Percentiles rank a stretch among this genome's conserved stretches.
Evolutionary conservation across 1,139 yeast species (phyloP).

Genomic region (Yamadazyma membranifaciens): DNA sequence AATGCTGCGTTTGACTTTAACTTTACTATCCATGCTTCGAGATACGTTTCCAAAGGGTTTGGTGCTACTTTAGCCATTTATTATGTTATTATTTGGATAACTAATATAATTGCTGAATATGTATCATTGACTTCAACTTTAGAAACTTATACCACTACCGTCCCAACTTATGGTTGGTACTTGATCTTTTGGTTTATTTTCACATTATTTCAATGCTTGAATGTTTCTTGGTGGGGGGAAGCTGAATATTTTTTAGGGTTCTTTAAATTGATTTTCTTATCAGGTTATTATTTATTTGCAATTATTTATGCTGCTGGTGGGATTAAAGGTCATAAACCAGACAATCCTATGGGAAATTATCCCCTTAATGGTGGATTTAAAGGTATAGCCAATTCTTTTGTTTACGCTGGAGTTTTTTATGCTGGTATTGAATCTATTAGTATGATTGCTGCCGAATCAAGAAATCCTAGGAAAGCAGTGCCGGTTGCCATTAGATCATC

Average conservation of each 20-base stretch:
- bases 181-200: conserved; percentile 35
- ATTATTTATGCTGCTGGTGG: conserved; percentile 44
- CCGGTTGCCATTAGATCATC: conserved; percentile 58
- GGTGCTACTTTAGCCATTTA: conserved; percentile 47
- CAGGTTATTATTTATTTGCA: conserved; percentile 41
- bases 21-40: conserved; percentile 32
- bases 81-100: conserved; percentile 36
- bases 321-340: conserved; percentile 39
- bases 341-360: conserved; percentile 38
- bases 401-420: conserved; percentile 61
- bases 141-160: conserved; percentile 26
- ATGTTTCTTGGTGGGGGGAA: conserved; percentile 45
- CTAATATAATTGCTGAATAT: conserved; percentile 21
- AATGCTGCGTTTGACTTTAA: conserved; percentile 39
- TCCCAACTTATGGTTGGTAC: conserved; percentile 35
- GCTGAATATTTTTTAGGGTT: conserved; percentile 40
- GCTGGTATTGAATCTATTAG: conserved; percentile 68
- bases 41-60: conserved; percentile 39
- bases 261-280: conserved; percentile 38
- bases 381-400: conserved; percentile 39
- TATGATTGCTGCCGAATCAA: conserved; percentile 65
- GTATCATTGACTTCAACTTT: conserved; percentile 29
- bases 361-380: conserved; percentile 40
- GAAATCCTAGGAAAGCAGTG: conserved; percentile 54
- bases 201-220: conserved; percentile 35